phyloP scores from a whole-genome alignment of 805 yeast species.

The Saccharomycopsis fermentans region DNA sequence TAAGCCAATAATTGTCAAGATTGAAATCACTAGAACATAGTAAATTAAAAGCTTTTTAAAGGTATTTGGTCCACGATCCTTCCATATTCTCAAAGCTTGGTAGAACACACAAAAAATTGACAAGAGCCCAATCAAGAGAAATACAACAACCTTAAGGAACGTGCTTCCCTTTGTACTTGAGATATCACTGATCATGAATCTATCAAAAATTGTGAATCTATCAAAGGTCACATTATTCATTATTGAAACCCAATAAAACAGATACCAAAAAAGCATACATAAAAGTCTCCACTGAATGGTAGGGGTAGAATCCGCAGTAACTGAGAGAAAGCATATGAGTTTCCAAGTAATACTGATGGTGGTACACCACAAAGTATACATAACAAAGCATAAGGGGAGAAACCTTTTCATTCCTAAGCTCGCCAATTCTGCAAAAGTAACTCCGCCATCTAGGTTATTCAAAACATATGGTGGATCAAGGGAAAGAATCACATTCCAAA shows the following conservation, averaged over 20 bases:
- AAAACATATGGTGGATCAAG: constrained; percentile 66
- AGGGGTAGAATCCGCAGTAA: constrained; percentile 19
- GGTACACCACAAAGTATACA: constrained; percentile 53
- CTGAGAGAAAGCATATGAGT: neutral
- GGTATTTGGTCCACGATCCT: constrained; percentile 40
- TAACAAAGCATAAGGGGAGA: constrained; percentile 62
- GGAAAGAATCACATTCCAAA: constrained; percentile 70
- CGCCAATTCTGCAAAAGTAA: constrained; percentile 38
- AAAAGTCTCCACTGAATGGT: neutral
- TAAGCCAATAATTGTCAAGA: constrained; percentile 30
- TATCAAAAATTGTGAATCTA: constrained; percentile 66
- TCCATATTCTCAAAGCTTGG: constrained; percentile 77
- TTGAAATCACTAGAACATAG: constrained; percentile 39
- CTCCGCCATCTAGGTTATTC: constrained; percentile 28
- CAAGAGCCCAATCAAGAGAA: constrained; percentile 31
- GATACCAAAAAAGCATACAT: constrained; percentile 46
- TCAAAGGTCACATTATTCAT: constrained; percentile 85
- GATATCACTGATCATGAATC: constrained; percentile 65
- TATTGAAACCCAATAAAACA: constrained; percentile 74
- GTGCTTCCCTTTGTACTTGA: constrained; percentile 55
- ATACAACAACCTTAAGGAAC: constrained; percentile 51
- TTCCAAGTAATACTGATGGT: neutral
- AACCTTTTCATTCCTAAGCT: constrained; percentile 67
- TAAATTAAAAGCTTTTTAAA: constrained; percentile 47
- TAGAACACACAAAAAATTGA: constrained; percentile 39